Percentiles rank a stretch among this genome's conserved stretches.
Evolutionary conservation across 225 moss, liverwort and hornwort species (phyloP).

Genomic region (Asterella californica): DNA sequence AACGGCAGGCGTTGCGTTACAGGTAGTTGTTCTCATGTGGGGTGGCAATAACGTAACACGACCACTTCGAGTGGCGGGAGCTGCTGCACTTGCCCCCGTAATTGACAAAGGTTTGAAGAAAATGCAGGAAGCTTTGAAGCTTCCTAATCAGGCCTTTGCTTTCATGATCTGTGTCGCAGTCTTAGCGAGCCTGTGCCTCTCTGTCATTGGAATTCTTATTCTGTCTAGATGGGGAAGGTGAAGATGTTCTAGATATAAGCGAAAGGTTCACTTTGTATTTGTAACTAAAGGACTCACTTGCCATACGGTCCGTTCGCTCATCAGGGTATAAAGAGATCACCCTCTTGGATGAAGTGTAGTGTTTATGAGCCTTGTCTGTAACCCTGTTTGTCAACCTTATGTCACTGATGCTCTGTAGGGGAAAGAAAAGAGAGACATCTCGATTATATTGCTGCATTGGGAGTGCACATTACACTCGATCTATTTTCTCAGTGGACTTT

Average conservation of each 20-base stretch:
- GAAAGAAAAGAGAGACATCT: too few relatives aligned
- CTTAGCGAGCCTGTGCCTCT: slow-evolving; percentile 81
- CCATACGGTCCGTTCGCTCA: background rate
- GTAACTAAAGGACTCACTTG: background rate
- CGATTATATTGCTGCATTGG: too few relatives aligned
- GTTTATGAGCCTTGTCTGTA: background rate
- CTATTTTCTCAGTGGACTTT: too few relatives aligned
- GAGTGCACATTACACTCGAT: too few relatives aligned
- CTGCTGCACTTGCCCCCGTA: slow-evolving; percentile 86
- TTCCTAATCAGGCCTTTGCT: slow-evolving; percentile 89
- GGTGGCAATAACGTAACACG: slow-evolving; percentile 96
- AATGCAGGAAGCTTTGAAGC: slow-evolving; percentile 71
- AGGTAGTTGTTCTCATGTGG: slow-evolving; percentile 97
- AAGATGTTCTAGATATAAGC: background rate
- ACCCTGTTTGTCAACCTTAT: too few relatives aligned
- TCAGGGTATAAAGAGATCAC: background rate
- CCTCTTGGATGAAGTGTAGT: background rate
- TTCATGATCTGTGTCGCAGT: slow-evolving; percentile 96
- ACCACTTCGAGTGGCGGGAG: slow-evolving; percentile 91
- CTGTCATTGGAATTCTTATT: slow-evolving; percentile 76
- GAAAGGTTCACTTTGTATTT: background rate
- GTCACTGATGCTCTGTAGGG: too few relatives aligned
- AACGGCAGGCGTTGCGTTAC: background rate
- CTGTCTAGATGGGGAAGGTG: slow-evolving; percentile 80
- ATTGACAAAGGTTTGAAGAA: slow-evolving; percentile 84